Evolutionary conservation across 129 eudicot genomes (phyloP).

Genomic region (Helianthus annuus): DNA sequence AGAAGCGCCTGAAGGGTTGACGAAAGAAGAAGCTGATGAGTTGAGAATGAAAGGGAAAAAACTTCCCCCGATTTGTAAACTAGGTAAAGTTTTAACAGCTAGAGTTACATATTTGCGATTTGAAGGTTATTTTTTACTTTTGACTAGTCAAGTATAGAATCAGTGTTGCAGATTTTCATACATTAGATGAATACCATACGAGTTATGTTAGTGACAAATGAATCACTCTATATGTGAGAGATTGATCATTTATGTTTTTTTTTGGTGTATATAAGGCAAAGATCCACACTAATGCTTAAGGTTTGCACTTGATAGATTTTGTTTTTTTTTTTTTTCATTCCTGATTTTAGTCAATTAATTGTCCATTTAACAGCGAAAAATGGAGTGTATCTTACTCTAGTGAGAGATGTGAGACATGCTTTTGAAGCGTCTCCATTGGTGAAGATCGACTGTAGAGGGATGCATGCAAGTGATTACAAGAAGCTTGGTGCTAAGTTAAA

Average conservation of each 20-base stretch:
- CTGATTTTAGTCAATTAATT: constrained; percentile 5
- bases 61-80: constrained; percentile 78
- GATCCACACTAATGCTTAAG: not conserved
- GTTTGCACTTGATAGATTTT: not conserved
- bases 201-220: not conserved
- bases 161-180: not conserved
- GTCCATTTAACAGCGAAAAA: constrained; percentile 62
- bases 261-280: constrained; percentile 1
- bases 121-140: not conserved
- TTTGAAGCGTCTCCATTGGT: constrained; percentile 83
- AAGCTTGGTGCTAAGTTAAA: constrained; percentile 91
- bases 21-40: constrained; percentile 86
- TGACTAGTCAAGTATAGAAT: not conserved
- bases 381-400: constrained; percentile 71
- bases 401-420: constrained; percentile 87
- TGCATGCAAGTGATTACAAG: constrained; percentile 97
- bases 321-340: not conserved
- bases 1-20: constrained; percentile 95
- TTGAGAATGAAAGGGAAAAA: constrained; percentile 76
- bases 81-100: constrained; percentile 49
- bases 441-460: constrained; percentile 81
- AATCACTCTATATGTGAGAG: not conserved
- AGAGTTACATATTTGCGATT: not conserved
- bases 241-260: not conserved
- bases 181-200: no score